Evolutionary conservation across 1,139 yeast species (phyloP).

Genomic region (Diutina siamensis): DNA sequence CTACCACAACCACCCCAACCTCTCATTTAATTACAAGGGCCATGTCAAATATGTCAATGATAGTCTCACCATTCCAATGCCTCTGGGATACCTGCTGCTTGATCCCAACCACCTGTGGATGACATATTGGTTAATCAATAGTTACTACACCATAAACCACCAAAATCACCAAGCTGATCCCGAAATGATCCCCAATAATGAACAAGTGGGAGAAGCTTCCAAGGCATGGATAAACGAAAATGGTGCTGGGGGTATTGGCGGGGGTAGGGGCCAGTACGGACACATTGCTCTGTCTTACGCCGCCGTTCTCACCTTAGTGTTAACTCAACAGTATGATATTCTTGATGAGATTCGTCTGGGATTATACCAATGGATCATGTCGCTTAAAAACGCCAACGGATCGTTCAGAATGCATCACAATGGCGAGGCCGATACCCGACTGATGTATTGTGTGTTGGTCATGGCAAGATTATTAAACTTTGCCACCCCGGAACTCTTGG

Average conservation of each 20-base stretch:
- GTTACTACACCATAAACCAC: slow-evolving; percentile 18
- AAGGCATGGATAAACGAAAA: not conserved
- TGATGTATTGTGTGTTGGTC: slow-evolving; percentile 79
- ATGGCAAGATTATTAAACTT: slow-evolving; percentile 58
- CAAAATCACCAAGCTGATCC: slow-evolving; percentile 9
- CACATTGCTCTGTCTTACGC: slow-evolving; percentile 87
- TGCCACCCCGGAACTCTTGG: slow-evolving; percentile 47
- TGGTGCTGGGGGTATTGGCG: slow-evolving; percentile 64
- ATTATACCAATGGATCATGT: slow-evolving; percentile 54
- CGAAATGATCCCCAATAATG: slow-evolving; percentile 12
- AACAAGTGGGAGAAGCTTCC: not conserved
- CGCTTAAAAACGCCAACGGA: slow-evolving; percentile 58
- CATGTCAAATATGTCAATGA: slow-evolving; percentile 13
- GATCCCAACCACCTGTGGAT: slow-evolving; percentile 94
- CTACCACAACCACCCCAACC: slow-evolving; percentile 15
- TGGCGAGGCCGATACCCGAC: slow-evolving; percentile 84
- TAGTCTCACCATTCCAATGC: slow-evolving; percentile 35
- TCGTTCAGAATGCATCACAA: slow-evolving; percentile 61
- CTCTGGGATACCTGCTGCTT: slow-evolving; percentile 34
- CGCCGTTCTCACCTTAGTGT: slow-evolving; percentile 50
- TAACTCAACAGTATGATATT: slow-evolving; percentile 33
- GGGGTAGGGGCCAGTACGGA: slow-evolving; percentile 64
- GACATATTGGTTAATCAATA: slow-evolving; percentile 70
- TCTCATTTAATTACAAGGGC: slow-evolving; percentile 11
- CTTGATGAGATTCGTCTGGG: slow-evolving; percentile 17